These are phyloP conservation scores for Pseudonitzschia multiseries DNA, from an alignment of 108 stramenopile genomes.

Conservation along the genomic window DNA sequence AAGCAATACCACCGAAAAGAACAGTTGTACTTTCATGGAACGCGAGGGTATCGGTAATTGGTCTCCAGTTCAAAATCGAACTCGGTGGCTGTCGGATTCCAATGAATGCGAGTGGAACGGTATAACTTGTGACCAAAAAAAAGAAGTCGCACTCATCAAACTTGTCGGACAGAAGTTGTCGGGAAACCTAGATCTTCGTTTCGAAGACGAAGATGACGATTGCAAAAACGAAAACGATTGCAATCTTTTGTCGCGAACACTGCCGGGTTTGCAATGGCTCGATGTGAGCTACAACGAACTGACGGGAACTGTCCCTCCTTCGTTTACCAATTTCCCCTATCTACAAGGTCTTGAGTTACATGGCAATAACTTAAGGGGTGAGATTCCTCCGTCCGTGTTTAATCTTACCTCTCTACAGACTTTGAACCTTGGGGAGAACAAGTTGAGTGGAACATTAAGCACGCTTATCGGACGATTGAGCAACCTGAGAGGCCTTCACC, in stretches of 20 bases:
- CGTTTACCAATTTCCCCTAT: constrained; percentile 27
- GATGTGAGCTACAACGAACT: constrained; percentile 29
- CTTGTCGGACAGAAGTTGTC: constrained; percentile 28
- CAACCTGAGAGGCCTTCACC: constrained; percentile 44
- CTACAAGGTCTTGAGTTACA: constrained; percentile 48
- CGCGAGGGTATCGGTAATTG: constrained; percentile 1
- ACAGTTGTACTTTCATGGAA: constrained; percentile 20
- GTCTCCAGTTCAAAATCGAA: constrained; percentile 1
- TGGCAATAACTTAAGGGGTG: constrained; percentile 45
- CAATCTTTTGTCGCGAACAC: constrained; percentile 27
- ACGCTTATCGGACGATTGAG: constrained; percentile 56
- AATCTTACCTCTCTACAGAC: background rate
- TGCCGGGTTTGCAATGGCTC: constrained; percentile 30
- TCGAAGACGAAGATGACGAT: constrained; percentile 26
- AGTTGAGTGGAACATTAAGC: constrained; percentile 49
- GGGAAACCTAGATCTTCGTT: constrained; percentile 45
- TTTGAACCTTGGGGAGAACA: constrained; percentile 37
- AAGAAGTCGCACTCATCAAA: constrained; percentile 16
- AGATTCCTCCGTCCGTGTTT: constrained; percentile 33
- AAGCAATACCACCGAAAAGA: background rate
- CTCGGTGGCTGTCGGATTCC: constrained; percentile 41
- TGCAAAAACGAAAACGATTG: constrained; percentile 44
- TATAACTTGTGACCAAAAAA: constrained; percentile 26
- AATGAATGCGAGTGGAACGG: constrained; percentile 42
- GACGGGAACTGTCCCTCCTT: constrained; percentile 39